Evolutionary conservation across 129 eudicot genomes (phyloP).

Genomic region (Arctium lappa): DNA sequence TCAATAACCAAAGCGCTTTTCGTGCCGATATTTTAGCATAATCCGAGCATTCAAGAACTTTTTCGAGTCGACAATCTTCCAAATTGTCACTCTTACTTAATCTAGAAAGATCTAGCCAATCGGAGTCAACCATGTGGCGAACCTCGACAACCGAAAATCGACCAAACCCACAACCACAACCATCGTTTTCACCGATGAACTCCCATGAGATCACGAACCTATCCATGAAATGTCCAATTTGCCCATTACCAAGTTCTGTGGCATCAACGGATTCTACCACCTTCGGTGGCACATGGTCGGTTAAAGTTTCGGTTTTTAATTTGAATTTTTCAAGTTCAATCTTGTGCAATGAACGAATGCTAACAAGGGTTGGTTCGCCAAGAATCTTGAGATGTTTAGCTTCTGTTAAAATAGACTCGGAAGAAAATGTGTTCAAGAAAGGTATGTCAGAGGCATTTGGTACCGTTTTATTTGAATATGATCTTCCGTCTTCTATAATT

Average conservation of each 20-base stretch:
- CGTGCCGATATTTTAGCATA: conserved; percentile 40
- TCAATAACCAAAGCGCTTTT: conserved; percentile 47
- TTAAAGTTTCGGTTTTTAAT: conserved; percentile 21
- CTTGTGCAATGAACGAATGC: conserved; percentile 44
- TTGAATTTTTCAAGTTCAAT: conserved; percentile 52
- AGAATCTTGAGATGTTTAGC: conserved; percentile 62
- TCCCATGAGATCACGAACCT: conserved; percentile 76
- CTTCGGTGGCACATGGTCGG: conserved; percentile 26
- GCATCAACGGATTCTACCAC: conserved; percentile 13
- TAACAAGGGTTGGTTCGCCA: conserved; percentile 48
- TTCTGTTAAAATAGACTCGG: conserved; percentile 54
- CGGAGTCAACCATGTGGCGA: conserved; percentile 81
- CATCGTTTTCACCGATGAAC: conserved; percentile 10
- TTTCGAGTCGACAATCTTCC: conserved; percentile 16
- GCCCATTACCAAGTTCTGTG: conserved; percentile 46
- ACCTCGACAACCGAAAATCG: conserved; percentile 42
- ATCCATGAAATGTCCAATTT: conserved; percentile 70
- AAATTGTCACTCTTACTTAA: conserved; percentile 32
- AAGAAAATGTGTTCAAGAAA: conserved; percentile 46
- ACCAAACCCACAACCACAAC: conserved; percentile 42
- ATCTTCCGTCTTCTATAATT: conserved; percentile 40
- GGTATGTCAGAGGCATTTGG: conserved; percentile 38
- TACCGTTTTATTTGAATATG: conserved; percentile 25
- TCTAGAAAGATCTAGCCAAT: conserved; percentile 78
- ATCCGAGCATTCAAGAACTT: conserved; percentile 18